phyloP scores from a whole-genome alignment of 1,284 basidiomycete species.

The Naganishia cerealis region DNA sequence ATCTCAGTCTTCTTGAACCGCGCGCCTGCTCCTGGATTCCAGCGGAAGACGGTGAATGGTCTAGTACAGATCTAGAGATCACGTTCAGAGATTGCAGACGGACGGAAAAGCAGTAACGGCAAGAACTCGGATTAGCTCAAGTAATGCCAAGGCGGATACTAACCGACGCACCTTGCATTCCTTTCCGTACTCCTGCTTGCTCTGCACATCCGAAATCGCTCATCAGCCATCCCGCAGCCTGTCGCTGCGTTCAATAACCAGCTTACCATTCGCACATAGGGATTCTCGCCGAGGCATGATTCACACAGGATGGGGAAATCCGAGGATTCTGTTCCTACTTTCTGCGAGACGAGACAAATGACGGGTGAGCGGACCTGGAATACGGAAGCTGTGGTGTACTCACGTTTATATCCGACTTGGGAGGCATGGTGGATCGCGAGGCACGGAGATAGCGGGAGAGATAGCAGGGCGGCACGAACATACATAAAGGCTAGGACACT shows the following conservation, averaged over 20 bases:
- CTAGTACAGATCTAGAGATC: slow-evolving; percentile 69
- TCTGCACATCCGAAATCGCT: slow-evolving; percentile 57
- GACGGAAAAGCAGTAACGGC: background rate
- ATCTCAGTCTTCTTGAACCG: slow-evolving; percentile 97
- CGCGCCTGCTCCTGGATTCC: slow-evolving; percentile 90
- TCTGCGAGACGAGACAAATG: slow-evolving; percentile 38
- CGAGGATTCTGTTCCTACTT: slow-evolving; percentile 53
- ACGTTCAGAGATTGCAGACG: background rate
- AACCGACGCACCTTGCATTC: slow-evolving; percentile 64
- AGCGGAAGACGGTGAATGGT: slow-evolving; percentile 94
- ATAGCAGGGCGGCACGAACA: background rate
- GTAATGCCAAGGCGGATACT: background rate
- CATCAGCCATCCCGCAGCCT: slow-evolving; percentile 46
- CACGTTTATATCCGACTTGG: slow-evolving; percentile 55
- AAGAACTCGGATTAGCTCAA: background rate
- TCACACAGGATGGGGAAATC: slow-evolving; percentile 62
- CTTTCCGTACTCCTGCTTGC: slow-evolving; percentile 91
- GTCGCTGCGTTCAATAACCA: slow-evolving; percentile 16
- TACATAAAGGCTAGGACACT: background rate
- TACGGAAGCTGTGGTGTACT: slow-evolving; percentile 27
- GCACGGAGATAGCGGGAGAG: background rate
- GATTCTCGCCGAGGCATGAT: slow-evolving; percentile 84
- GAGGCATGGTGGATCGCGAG: slow-evolving; percentile 36
- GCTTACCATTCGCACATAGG: slow-evolving; percentile 83
- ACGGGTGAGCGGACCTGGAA: background rate